Conservation (phyloP, 78 protist genomes). For the Capsaspora owczarzaki region DNA sequence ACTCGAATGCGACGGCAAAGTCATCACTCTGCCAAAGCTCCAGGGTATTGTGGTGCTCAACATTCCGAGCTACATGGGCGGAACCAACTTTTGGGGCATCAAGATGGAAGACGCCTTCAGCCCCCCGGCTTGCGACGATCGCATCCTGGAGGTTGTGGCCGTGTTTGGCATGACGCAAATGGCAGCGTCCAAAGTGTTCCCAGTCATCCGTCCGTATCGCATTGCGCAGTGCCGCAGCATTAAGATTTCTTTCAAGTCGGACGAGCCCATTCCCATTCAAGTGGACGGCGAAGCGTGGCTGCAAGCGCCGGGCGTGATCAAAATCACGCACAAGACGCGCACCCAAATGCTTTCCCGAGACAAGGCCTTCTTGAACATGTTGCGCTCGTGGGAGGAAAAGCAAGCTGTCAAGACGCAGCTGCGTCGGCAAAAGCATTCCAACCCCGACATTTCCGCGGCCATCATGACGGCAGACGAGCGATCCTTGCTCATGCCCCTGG, state of each 20-base stretch:
- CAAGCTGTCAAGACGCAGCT: too few relatives aligned
- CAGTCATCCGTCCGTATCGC: too few relatives aligned
- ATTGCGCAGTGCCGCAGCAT: not conserved
- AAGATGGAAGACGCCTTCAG: not conserved
- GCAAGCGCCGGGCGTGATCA: not conserved
- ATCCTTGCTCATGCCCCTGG: too few relatives aligned
- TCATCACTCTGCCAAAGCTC: not conserved
- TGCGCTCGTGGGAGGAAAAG: too few relatives aligned
- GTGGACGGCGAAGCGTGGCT: slow-evolving; percentile 27
- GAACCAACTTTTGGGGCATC: not conserved
- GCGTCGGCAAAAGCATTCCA: too few relatives aligned
- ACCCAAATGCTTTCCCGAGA: not conserved
- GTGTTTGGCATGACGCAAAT: not conserved
- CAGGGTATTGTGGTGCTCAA: not conserved
- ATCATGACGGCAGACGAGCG: too few relatives aligned
- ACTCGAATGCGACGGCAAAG: not conserved
- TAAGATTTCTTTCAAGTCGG: not conserved
- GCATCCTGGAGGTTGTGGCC: not conserved
- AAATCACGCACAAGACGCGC: not conserved
- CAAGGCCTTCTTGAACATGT: too few relatives aligned
- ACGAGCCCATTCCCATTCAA: slow-evolving; percentile 13
- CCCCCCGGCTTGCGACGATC: not conserved
- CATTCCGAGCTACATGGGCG: not conserved
- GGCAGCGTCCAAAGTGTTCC: too few relatives aligned
- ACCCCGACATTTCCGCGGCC: too few relatives aligned